Conservation (phyloP, 2,329 filamentous ascomycete species). For the Raffaelea arxii region DNA sequence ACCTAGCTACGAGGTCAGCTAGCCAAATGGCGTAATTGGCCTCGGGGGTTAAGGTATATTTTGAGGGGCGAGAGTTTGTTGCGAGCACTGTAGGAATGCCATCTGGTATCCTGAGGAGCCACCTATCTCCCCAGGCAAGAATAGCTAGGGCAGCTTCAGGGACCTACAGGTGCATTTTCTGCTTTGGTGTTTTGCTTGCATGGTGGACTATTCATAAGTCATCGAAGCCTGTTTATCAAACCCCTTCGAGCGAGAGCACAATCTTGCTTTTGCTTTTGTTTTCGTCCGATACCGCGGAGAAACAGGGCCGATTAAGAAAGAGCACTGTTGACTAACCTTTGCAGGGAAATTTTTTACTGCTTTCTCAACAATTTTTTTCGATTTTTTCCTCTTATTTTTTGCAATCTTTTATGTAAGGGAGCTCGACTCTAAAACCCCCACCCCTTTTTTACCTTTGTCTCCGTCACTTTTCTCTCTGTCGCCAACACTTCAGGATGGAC, state of each 20-base stretch:
- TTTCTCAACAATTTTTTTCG: background rate
- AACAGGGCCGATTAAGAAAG: background rate
- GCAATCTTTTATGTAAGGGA: background rate
- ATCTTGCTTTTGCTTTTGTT: background rate
- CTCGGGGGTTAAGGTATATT: no score
- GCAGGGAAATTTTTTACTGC: background rate
- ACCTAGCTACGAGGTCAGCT: background rate
- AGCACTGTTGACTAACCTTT: background rate
- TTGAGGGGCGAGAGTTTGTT: no score
- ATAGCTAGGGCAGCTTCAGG: no score
- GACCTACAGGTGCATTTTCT: no score
- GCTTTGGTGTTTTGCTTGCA: no score
- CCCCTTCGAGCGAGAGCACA: background rate
- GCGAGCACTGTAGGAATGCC: background rate
- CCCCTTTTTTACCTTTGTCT: background rate
- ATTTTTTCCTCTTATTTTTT: background rate
- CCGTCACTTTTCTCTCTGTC: background rate
- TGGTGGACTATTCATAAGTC: background rate
- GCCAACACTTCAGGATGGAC: background rate
- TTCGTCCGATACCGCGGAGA: background rate
- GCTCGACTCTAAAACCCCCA: background rate
- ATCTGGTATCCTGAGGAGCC: no score
- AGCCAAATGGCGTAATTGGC: no score
- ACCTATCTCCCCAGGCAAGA: no score
- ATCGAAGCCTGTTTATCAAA: background rate